These are phyloP conservation scores for Lachnellula subtilissima DNA, from an alignment of 2,329 filamentous ascomycete species.

Conservation along the genomic window DNA sequence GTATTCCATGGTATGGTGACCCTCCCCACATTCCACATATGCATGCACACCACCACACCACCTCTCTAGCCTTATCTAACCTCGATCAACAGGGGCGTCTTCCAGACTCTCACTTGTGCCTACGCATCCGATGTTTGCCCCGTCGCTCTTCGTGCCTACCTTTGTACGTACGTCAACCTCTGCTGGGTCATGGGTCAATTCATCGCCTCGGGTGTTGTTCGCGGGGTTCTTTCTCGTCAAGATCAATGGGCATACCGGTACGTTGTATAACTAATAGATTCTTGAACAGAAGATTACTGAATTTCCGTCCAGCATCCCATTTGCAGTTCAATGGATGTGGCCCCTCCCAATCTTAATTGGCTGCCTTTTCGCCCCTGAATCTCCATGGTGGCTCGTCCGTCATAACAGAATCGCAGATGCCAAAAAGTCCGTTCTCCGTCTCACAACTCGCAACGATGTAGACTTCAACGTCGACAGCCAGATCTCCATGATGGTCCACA, in stretches of 20 bases:
- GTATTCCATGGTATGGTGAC: slow-evolving; percentile 46
- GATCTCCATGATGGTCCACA: slow-evolving; percentile 50
- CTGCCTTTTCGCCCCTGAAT: slow-evolving; percentile 43
- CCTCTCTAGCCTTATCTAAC: slow-evolving; percentile 10
- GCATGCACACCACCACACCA: neutral
- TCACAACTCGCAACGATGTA: slow-evolving; percentile 32
- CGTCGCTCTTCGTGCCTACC: slow-evolving; percentile 29
- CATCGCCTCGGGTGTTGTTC: slow-evolving; percentile 43
- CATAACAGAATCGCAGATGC: slow-evolving; percentile 39
- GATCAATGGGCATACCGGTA: slow-evolving; percentile 44
- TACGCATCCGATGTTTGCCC: slow-evolving; percentile 34
- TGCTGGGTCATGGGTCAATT: slow-evolving; percentile 49
- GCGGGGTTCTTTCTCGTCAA: slow-evolving; percentile 35
- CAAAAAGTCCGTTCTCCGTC: slow-evolving; percentile 39
- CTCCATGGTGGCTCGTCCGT: slow-evolving; percentile 44
- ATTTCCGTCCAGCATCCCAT: slow-evolving; percentile 35
- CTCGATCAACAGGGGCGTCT: slow-evolving; percentile 31
- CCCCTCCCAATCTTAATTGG: slow-evolving; percentile 41
- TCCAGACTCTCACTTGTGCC: slow-evolving; percentile 34
- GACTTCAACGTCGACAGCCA: slow-evolving; percentile 20
- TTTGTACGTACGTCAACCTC: slow-evolving; percentile 45
- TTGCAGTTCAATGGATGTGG: slow-evolving; percentile 47
- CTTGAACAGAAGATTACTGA: neutral
- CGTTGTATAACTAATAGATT: neutral
- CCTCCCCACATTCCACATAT: slow-evolving; percentile 28